phyloP scores from a whole-genome alignment of 2,329 filamentous ascomycete genomes.

The Cordyceps militaris region DNA sequence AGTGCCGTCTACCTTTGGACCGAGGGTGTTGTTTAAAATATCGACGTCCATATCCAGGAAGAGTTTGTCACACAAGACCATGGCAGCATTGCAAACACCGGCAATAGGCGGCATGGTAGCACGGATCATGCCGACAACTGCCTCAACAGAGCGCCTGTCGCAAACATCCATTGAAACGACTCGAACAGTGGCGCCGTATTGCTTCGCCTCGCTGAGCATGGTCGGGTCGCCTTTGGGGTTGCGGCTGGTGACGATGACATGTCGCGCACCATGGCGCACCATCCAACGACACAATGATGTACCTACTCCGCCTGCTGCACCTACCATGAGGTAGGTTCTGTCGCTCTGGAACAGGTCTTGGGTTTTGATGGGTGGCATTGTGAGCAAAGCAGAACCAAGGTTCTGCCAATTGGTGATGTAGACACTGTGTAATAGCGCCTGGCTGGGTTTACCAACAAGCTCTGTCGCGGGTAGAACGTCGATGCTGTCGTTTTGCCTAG shows the following conservation, averaged over 20 bases:
- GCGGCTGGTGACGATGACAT: conserved; percentile 31
- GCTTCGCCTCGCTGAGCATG: background rate
- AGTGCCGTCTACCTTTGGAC: conserved; percentile 29
- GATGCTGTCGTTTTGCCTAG: background rate
- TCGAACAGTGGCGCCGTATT: background rate
- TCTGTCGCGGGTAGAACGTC: background rate
- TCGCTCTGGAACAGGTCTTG: conserved; percentile 2
- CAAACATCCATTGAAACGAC: background rate
- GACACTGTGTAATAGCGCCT: background rate
- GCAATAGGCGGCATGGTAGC: conserved; percentile 26
- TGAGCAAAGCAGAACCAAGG: background rate
- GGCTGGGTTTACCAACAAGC: background rate
- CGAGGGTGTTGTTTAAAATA: conserved; percentile 18
- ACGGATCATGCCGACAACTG: background rate
- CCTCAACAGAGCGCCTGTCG: background rate
- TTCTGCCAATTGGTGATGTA: background rate
- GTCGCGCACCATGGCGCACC: conserved; percentile 27
- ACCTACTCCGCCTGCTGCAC: conserved; percentile 28
- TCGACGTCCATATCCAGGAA: conserved; percentile 19
- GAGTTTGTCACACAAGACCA: conserved; percentile 26
- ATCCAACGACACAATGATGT: conserved; percentile 31
- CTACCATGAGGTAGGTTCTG: conserved; percentile 28
- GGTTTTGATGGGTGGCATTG: background rate
- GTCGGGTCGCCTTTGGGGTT: conserved; percentile 19
- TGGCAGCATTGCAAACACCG: conserved; percentile 31